phyloP scores from a whole-genome alignment of 140 eudicot genomes.

The Bidens hawaiensis region DNA sequence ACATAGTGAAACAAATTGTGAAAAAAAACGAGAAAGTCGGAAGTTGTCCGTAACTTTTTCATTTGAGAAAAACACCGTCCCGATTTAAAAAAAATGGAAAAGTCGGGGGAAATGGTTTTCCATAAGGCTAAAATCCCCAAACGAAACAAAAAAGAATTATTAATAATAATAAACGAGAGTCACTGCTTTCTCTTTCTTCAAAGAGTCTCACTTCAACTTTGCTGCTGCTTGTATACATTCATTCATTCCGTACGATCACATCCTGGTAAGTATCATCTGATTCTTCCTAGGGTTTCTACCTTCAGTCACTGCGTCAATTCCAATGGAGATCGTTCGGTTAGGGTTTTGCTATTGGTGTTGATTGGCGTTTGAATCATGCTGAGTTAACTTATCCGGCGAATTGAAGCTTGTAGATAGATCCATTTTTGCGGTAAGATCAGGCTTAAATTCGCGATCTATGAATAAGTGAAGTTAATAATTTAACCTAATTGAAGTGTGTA shows the following conservation, averaged over 20 bases:
- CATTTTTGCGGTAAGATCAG: slow-evolving; percentile 23
- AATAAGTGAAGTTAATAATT: neutral
- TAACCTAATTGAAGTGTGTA: neutral
- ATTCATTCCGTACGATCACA: slow-evolving; percentile 22
- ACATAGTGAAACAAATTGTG: too few relatives aligned
- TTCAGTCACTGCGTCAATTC: slow-evolving; percentile 26
- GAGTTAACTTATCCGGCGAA: neutral
- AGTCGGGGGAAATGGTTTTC: too few relatives aligned
- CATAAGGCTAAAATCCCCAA: too few relatives aligned
- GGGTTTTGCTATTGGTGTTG: slow-evolving; percentile 23
- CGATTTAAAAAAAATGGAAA: too few relatives aligned
- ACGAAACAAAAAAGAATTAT: neutral
- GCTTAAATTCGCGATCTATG: neutral
- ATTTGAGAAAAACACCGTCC: too few relatives aligned
- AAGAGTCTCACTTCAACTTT: slow-evolving; percentile 26
- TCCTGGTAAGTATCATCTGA: slow-evolving; percentile 3
- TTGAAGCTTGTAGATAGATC: slow-evolving; percentile 1
- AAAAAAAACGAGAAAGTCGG: too few relatives aligned
- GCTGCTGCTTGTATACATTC: too few relatives aligned
- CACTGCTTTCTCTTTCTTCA: slow-evolving; percentile 10
- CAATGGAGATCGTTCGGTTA: slow-evolving; percentile 11
- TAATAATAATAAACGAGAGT: slow-evolving; percentile 5
- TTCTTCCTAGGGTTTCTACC: neutral
- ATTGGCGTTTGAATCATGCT: slow-evolving; percentile 13
- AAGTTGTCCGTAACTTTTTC: too few relatives aligned